Base-by-base conservation (phyloP, 768 basidiomycete genomes). In the Trametopsis cervina region DNA sequence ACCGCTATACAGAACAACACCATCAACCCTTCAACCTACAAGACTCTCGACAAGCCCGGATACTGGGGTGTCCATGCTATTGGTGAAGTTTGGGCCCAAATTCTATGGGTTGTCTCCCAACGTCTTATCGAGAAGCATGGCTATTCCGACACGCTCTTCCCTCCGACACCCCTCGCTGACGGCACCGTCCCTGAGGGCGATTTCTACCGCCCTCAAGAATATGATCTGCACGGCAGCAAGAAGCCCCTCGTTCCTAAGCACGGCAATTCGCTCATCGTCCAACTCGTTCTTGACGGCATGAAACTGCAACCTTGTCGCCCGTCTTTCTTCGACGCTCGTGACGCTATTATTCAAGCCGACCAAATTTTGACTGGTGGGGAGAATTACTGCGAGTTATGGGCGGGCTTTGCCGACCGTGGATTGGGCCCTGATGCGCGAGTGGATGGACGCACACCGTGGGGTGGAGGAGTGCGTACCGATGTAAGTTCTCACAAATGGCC, bases 31-130 rank as follows among this genome's bases (percentile, higher is more conserved):
- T 89, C 88, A 45, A 85, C 81, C 0, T 97, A 97, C 77, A 87
- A 91, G 80, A 93, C 85, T 2, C 84, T 99, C 18, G 90, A 98
- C 72, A 86, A 86, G 66, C 83, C 84, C 2, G 89, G 89, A 15
- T 94, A 94, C 73, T 95, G 89, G 84, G 89, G 91, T 27, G 92
- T 94, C 7, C 86, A 88, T 58, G 85, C 86, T 18, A 84, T 93
- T 52, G 92, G 92, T 38, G 92, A 95, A 67, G 94, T 98, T 45
- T 97, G 94, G 93, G 94, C 93, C 4, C 68, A 92, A 71, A 83
- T 90, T 21, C 82, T 92, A 45, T 92, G 86, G 86, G 75, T 90
- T 56, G 74, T 87, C 40, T 74, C 78, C 17, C 79, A 91, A 58
- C 66, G 72, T 20, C 67, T 97, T 26, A 87, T 96, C 59, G 68